These are phyloP conservation scores for Podochytrium sp. DNA, from an alignment of 192 early-diverging fungal genomes.

Conservation along the genomic window DNA sequence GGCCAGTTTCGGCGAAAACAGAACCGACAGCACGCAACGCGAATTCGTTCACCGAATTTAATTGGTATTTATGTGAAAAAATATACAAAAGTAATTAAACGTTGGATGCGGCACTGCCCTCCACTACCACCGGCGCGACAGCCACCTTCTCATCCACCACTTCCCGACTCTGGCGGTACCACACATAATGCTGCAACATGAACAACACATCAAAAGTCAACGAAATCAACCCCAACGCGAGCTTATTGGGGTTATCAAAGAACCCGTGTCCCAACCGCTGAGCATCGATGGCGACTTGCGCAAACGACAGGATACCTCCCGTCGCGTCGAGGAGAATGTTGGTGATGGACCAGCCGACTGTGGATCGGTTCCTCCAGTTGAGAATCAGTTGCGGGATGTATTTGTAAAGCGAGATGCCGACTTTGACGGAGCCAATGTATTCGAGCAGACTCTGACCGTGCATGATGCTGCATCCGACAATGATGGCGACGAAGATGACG, in stretches of 20 bases:
- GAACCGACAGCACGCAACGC: too few relatives aligned
- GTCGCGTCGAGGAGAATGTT: slow-evolving; percentile 88
- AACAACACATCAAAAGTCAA: slow-evolving; percentile 86
- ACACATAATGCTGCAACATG: slow-evolving; percentile 80
- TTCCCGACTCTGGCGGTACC: too few relatives aligned
- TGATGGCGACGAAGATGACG: background rate
- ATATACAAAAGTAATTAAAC: too few relatives aligned
- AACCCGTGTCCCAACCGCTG: slow-evolving; percentile 49
- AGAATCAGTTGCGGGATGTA: slow-evolving; percentile 63
- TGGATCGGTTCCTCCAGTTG: slow-evolving; percentile 76
- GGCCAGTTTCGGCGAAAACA: too few relatives aligned
- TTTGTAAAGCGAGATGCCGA: slow-evolving; percentile 79
- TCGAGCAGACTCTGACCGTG: slow-evolving; percentile 71
- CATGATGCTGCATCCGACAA: background rate
- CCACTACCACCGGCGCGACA: too few relatives aligned
- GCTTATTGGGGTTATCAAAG: slow-evolving; percentile 50
- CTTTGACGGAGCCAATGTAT: slow-evolving; percentile 76
- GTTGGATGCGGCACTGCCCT: too few relatives aligned
- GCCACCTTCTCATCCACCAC: too few relatives aligned
- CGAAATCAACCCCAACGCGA: slow-evolving; percentile 76
- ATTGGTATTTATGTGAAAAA: too few relatives aligned
- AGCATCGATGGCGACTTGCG: slow-evolving; percentile 80
- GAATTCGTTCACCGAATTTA: too few relatives aligned
- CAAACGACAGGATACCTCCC: slow-evolving; percentile 77
- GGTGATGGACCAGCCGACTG: slow-evolving; percentile 88